phyloP scores from a whole-genome alignment of 805 yeast species.

The Saturnispora quitensis region DNA sequence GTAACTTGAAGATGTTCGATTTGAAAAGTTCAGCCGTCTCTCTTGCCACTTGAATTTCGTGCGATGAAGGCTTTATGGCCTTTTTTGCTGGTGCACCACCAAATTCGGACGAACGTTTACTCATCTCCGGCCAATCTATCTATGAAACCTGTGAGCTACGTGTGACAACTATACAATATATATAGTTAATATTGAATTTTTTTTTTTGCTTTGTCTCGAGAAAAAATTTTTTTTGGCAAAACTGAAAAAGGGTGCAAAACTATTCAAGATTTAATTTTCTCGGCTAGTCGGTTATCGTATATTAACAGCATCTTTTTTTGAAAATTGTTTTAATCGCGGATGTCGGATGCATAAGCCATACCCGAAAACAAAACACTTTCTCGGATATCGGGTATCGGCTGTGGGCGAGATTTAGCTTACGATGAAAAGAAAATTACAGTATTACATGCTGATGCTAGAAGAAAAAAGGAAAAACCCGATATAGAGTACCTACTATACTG shows the following conservation, averaged over 20 bases:
- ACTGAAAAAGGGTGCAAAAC: not conserved
- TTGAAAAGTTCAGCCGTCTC: conserved; percentile 93
- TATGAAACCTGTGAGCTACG: conserved; percentile 2
- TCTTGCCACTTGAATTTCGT: conserved; percentile 83
- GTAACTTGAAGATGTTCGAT: conserved; percentile 89
- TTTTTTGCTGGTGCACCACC: conserved; percentile 15
- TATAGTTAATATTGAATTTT: conserved; percentile 4
- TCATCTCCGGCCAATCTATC: not conserved
- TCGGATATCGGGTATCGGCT: not conserved
- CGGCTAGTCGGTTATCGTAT: not conserved
- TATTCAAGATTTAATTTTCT: not conserved
- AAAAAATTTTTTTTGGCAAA: not conserved
- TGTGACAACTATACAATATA: not conserved
- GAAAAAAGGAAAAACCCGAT: too few relatives aligned
- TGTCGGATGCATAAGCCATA: too few relatives aligned
- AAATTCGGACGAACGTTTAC: conserved; percentile 8
- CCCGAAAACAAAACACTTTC: not conserved
- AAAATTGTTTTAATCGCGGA: too few relatives aligned
- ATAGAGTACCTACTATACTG: too few relatives aligned
- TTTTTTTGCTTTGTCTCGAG: not conserved
- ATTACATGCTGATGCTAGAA: too few relatives aligned
- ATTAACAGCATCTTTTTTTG: too few relatives aligned
- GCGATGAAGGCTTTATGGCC: conserved; percentile 42
- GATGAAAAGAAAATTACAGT: too few relatives aligned
- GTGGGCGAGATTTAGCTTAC: not conserved